Percentiles rank a stretch among this genome's conserved stretches.
These are phyloP conservation scores for Glomus cerebriforme DNA, from an alignment of 192 early-diverging fungal species.

Conservation along the genomic window DNA sequence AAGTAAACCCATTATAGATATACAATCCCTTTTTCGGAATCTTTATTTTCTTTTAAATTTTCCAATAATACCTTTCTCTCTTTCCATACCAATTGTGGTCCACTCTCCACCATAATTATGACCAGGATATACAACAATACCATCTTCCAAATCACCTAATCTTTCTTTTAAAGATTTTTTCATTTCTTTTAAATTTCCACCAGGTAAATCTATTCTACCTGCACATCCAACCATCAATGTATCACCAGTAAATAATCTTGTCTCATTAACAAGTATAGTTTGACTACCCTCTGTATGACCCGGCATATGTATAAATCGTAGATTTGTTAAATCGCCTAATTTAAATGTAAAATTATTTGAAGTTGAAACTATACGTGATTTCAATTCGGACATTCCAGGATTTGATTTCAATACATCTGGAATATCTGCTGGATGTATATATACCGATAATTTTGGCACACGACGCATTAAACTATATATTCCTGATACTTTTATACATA, in stretches of 20 bases:
- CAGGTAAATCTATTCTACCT: constrained; percentile 82
- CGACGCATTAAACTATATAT: constrained; percentile 72
- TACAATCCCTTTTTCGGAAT: too few relatives aligned
- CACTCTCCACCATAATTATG: constrained; percentile 85
- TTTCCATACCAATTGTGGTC: constrained; percentile 74
- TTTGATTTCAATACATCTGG: constrained; percentile 67
- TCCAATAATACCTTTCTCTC: constrained; percentile 40
- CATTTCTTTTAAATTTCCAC: constrained; percentile 68
- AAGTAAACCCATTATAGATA: too few relatives aligned
- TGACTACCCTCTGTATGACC: constrained; percentile 91
- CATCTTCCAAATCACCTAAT: constrained; percentile 58
- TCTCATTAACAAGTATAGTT: constrained; percentile 75
- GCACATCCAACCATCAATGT: constrained; percentile 74
- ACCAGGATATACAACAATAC: constrained; percentile 84
- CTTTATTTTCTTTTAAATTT: constrained; percentile 1
- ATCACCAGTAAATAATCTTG: constrained; percentile 82
- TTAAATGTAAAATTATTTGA: constrained; percentile 56
- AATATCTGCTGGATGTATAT: constrained; percentile 78
- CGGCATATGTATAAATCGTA: constrained; percentile 88
- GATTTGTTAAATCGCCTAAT: constrained; percentile 51
- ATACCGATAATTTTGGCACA: constrained; percentile 71
- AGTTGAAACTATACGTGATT: constrained; percentile 57
- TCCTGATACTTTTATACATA: constrained; percentile 80
- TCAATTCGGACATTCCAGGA: constrained; percentile 54
- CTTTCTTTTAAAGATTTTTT: constrained; percentile 66